Evolutionary conservation across 2,329 filamentous ascomycete genomes (phyloP).

Genomic region (Cladorrhinum sp.): DNA sequence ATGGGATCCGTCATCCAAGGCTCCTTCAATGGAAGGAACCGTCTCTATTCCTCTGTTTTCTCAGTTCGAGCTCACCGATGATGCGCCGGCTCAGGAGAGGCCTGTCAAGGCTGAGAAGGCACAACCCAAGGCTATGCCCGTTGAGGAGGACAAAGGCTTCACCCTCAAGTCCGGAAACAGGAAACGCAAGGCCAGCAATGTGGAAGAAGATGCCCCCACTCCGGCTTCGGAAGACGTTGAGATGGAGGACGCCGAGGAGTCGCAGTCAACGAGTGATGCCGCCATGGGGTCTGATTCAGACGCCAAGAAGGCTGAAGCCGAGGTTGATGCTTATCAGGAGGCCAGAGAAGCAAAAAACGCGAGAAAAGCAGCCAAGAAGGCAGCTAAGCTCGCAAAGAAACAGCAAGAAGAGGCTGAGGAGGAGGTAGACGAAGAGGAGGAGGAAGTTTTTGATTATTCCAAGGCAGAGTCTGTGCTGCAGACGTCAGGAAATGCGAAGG

Average conservation of each 20-base stretch:
- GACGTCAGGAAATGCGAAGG: conserved; percentile 24
- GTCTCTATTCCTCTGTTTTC: conserved; percentile 48
- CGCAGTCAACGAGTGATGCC: neutral
- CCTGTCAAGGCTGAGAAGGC: conserved; percentile 28
- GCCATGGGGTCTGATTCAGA: conserved; percentile 22
- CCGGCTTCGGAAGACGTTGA: conserved; percentile 17
- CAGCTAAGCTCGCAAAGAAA: conserved; percentile 1
- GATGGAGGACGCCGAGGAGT: conserved; percentile 16
- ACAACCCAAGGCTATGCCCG: conserved; percentile 7
- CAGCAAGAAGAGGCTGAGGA: conserved; percentile 11
- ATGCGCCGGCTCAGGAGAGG: conserved; percentile 31
- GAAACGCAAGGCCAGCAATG: conserved; percentile 46
- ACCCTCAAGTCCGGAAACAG: conserved; percentile 50
- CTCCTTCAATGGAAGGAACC: conserved; percentile 26
- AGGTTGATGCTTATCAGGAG: conserved; percentile 17
- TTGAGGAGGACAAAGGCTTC: conserved; percentile 47
- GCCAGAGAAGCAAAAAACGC: conserved; percentile 14
- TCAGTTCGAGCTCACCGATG: conserved; percentile 29
- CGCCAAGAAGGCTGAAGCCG: conserved; percentile 17
- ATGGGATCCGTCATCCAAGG: conserved; percentile 41
- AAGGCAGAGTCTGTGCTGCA: conserved; percentile 35
- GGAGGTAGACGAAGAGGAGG: conserved; percentile 27
- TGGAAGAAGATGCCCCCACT: conserved; percentile 13
- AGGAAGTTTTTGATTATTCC: conserved; percentile 37
- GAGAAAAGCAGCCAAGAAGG: conserved; percentile 10